phyloP scores from a whole-genome alignment of 495 filamentous ascomycete genomes.

The Bryoglossum gracile region DNA sequence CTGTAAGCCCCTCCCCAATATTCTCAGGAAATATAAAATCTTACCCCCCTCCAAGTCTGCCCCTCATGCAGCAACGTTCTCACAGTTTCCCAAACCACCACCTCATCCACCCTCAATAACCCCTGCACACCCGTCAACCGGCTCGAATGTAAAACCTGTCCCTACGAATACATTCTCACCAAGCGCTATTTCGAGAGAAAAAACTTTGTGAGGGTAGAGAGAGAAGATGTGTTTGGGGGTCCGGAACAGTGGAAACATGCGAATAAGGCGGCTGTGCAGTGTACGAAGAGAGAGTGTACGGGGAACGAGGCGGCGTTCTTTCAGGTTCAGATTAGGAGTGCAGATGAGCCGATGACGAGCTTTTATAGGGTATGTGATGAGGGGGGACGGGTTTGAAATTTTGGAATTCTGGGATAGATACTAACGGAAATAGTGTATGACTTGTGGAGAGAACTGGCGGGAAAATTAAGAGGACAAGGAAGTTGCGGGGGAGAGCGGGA shows the following conservation, averaged over 20 bases:
- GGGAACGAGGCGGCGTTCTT: slow-evolving; percentile 82
- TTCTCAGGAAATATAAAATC: slow-evolving; percentile 41
- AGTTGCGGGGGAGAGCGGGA: not conserved
- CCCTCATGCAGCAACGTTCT: slow-evolving; percentile 88
- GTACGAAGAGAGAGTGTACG: slow-evolving; percentile 65
- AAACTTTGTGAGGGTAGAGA: slow-evolving; percentile 69
- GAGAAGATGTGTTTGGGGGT: slow-evolving; percentile 88
- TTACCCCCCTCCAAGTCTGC: slow-evolving; percentile 56
- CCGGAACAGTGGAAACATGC: slow-evolving; percentile 84
- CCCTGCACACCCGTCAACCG: slow-evolving; percentile 51
- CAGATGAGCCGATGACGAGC: slow-evolving; percentile 96
- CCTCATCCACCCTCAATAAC: slow-evolving; percentile 29
- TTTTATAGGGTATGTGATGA: slow-evolving; percentile 67
- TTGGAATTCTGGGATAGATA: slow-evolving; percentile 17
- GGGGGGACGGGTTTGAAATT: no score
- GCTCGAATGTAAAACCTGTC: slow-evolving; percentile 89
- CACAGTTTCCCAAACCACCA: slow-evolving; percentile 38
- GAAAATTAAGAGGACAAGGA: slow-evolving; percentile 32
- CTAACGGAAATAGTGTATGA: slow-evolving; percentile 43
- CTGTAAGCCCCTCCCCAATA: slow-evolving; percentile 39
- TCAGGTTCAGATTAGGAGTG: slow-evolving; percentile 94
- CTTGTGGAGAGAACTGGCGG: slow-evolving; percentile 49
- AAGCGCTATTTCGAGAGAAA: slow-evolving; percentile 70
- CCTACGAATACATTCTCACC: slow-evolving; percentile 73
- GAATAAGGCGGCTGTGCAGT: slow-evolving; percentile 69